A percentile compares a stretch with the other conserved stretches of the same genome.
These are phyloP conservation scores for Hamamelis virginiana DNA, from an alignment of 164 flowering plant species.

Conservation along the genomic window DNA sequence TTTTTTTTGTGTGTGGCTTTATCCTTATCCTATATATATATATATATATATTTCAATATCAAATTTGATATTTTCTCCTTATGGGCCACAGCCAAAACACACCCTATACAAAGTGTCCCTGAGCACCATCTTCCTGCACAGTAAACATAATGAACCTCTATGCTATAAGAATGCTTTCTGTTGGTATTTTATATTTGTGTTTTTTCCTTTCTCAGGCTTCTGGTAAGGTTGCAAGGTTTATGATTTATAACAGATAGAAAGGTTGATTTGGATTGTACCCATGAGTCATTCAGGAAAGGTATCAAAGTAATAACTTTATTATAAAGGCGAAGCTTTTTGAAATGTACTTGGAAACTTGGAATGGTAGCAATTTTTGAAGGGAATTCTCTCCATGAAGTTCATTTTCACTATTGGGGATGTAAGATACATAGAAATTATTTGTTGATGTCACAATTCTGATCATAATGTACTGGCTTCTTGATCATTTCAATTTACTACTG, in stretches of 20 bases:
- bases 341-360: background rate
- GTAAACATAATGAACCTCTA: background rate
- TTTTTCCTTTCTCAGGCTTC: constrained; percentile 31
- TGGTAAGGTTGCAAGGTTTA: constrained; percentile 30
- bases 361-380: too few species aligned
- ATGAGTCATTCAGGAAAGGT: background rate
- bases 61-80: background rate
- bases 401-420: too few species aligned
- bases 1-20: background rate
- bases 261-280: background rate
- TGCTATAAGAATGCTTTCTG: background rate
- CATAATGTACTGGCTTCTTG: too few species aligned
- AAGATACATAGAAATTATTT: too few species aligned
- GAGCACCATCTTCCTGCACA: background rate
- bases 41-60: background rate
- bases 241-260: constrained; percentile 11
- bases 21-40: background rate
- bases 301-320: background rate
- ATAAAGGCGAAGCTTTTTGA: background rate
- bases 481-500: too few species aligned
- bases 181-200: background rate
- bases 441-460: too few species aligned
- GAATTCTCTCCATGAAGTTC: too few species aligned
- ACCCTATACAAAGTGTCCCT: background rate
- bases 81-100: background rate